Evolutionary conservation across 768 basidiomycete genomes (phyloP).

Genomic region (Lactarius sp.): DNA sequence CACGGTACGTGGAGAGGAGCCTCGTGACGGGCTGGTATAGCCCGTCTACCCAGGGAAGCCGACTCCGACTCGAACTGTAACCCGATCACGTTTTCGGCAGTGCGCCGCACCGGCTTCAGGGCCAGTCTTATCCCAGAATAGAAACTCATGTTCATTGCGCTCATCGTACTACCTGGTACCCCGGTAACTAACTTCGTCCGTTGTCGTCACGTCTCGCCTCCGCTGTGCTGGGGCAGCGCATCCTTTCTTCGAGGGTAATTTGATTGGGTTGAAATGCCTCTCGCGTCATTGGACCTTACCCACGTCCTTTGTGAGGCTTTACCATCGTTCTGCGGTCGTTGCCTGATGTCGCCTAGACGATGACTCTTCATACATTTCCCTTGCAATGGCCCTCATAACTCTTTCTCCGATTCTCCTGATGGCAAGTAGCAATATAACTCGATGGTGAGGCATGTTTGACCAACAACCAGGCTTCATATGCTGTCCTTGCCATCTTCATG

Average conservation of each 20-base stretch:
- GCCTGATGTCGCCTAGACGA: conserved; percentile 28
- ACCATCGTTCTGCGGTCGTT: background rate
- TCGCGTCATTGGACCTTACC: conserved; percentile 28
- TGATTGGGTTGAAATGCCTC: conserved; percentile 7
- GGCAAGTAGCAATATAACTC: conserved; percentile 17
- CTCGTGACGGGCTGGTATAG: too few relatives aligned
- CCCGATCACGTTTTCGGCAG: too few relatives aligned
- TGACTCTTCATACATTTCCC: conserved; percentile 30
- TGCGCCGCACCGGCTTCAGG: background rate
- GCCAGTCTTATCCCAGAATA: background rate
- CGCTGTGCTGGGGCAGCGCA: background rate
- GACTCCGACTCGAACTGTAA: background rate
- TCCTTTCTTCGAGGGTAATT: background rate
- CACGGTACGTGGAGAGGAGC: too few relatives aligned
- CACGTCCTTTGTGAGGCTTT: conserved; percentile 30
- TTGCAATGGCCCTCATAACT: conserved; percentile 32
- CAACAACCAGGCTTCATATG: conserved; percentile 63
- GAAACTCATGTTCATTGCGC: background rate
- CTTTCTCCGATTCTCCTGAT: conserved; percentile 34
- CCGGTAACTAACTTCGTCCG: background rate
- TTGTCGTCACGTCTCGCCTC: background rate
- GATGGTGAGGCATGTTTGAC: background rate
- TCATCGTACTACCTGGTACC: background rate
- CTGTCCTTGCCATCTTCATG: conserved; percentile 65
- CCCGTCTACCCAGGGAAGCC: background rate